Percentiles rank a stretch among this genome's conserved stretches.
Evolutionary conservation across 192 early-diverging fungal genomes (phyloP).

Genomic region (Chytriomyces confervae): DNA sequence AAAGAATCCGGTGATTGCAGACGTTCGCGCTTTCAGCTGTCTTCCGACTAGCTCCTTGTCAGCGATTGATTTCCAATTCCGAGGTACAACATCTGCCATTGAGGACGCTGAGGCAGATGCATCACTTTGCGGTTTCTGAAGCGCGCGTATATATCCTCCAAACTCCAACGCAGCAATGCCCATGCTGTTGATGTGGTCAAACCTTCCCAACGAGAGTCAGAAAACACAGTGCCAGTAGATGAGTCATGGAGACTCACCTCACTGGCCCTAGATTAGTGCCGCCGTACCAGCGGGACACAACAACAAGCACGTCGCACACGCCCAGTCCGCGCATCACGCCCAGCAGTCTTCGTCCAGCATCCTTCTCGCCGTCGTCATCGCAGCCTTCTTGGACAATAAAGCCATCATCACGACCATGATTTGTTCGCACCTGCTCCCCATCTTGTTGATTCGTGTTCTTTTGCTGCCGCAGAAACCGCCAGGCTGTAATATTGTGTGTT

Average conservation of each 20-base stretch:
- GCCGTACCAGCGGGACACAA: constrained; percentile 34
- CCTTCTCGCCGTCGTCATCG: constrained; percentile 34
- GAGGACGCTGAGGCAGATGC: not conserved
- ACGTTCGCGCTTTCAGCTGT: not conserved
- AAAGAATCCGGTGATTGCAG: not conserved
- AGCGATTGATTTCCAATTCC: constrained; percentile 12
- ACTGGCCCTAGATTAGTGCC: constrained; percentile 32
- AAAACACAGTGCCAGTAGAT: not conserved
- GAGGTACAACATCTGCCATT: not conserved
- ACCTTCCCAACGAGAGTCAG: not conserved
- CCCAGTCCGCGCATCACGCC: constrained; percentile 11
- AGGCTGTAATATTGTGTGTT: constrained; percentile 36
- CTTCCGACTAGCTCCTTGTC: not conserved
- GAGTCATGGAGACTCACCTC: not conserved
- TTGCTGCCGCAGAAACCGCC: not conserved
- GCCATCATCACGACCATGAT: constrained; percentile 17
- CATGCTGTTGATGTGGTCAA: constrained; percentile 34
- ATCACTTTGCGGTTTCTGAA: not conserved
- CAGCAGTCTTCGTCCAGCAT: constrained; percentile 28
- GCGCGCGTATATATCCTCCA: constrained; percentile 20
- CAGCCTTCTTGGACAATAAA: constrained; percentile 30
- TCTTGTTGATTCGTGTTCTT: not conserved
- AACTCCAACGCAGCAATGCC: constrained; percentile 18
- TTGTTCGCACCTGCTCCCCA: not conserved
- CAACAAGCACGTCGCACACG: constrained; percentile 32